phyloP scores from a whole-genome alignment of 108 stramenopile species.

The Pseudonitzschia delicatissima region DNA sequence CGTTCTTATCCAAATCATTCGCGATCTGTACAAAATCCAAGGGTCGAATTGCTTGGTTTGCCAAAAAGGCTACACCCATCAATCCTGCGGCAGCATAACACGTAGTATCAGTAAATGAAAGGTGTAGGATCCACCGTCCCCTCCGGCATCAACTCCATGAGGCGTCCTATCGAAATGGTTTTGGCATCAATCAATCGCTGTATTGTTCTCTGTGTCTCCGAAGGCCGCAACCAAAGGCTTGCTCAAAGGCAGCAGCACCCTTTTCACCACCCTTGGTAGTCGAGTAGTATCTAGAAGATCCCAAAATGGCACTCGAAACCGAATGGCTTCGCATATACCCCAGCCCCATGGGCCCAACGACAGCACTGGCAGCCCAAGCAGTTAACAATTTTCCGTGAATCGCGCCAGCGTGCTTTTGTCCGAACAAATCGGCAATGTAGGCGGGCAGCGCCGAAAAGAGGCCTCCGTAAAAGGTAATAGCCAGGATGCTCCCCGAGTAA shows the following conservation, averaged over 20 bases:
- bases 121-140: conserved; percentile 82
- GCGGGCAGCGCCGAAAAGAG: conserved; percentile 69
- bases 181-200: conserved; percentile 63
- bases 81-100: conserved; percentile 75
- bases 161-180: conserved; percentile 70
- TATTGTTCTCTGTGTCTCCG: conserved; percentile 36
- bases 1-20: background rate
- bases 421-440: conserved; percentile 84
- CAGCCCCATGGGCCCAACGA: conserved; percentile 67
- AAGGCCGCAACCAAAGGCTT: conserved; percentile 57
- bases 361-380: conserved; percentile 58
- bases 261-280: background rate
- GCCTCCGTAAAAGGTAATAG: conserved; percentile 82
- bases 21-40: conserved; percentile 29
- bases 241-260: conserved; percentile 41
- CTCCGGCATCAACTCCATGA: conserved; percentile 63
- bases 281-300: conserved; percentile 51
- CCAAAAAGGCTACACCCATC: conserved; percentile 44
- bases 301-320: conserved; percentile 48
- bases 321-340: conserved; percentile 55
- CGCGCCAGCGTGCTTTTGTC: conserved; percentile 71
- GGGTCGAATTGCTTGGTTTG: conserved; percentile 51
- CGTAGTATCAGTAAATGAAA: conserved; percentile 72
- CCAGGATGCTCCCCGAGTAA: conserved; percentile 51
- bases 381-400: conserved; percentile 78